A percentile compares a stretch with the other conserved stretches of the same genome.
These are phyloP conservation scores for Gonapodya prolifera DNA, from an alignment of 192 early-diverging fungal species.

Conservation along the genomic window DNA sequence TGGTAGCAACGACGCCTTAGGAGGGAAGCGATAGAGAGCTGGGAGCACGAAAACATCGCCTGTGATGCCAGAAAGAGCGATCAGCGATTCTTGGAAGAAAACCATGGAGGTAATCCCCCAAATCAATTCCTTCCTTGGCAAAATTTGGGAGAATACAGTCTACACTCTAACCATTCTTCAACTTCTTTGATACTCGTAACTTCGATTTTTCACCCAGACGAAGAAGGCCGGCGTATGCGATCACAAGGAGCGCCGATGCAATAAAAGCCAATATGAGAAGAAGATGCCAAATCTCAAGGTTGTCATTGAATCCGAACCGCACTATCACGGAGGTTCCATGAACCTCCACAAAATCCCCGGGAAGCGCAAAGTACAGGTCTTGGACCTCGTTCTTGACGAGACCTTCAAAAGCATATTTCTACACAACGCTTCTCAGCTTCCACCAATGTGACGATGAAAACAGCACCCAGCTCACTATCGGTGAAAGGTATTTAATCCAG, in stretches of 20 bases:
- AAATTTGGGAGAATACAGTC: not conserved
- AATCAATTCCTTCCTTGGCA: not conserved
- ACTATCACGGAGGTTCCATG: not conserved
- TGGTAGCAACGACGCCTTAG: slow-evolving; percentile 1
- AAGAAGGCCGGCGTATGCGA: not conserved
- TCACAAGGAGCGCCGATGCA: not conserved
- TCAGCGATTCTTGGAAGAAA: slow-evolving; percentile 51
- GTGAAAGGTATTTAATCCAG: not conserved
- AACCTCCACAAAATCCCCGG: not conserved
- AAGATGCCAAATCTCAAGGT: not conserved
- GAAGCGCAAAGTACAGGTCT: not conserved
- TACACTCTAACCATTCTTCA: not conserved
- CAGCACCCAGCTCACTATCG: not conserved
- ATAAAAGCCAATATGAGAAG: not conserved
- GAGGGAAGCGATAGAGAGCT: slow-evolving; percentile 17
- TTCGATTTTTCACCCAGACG: not conserved
- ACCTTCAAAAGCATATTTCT: not conserved
- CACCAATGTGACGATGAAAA: no score
- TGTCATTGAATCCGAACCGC: not conserved
- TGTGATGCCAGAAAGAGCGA: slow-evolving; percentile 46
- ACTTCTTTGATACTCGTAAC: not conserved
- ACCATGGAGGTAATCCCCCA: not conserved
- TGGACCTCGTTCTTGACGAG: not conserved
- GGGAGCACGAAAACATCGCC: slow-evolving; percentile 55
- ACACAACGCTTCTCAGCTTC: not conserved